Conservation (phyloP, 169 alveolate genomes). For the Cryptosporidium meleagridis region DNA sequence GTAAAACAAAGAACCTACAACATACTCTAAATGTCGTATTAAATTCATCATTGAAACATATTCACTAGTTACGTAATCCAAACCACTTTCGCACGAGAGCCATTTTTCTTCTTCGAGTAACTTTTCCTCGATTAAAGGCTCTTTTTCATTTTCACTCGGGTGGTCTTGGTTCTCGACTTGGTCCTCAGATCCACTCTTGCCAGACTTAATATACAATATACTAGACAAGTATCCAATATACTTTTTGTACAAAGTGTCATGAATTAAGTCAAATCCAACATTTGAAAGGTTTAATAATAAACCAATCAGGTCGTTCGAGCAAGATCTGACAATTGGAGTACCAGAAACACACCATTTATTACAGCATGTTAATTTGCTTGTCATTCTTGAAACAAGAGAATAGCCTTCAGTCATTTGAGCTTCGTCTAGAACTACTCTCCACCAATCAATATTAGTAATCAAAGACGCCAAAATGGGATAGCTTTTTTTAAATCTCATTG, state of each 20-base stretch:
- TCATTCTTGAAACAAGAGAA: slow-evolving; percentile 71
- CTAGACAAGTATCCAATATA: slow-evolving; percentile 8
- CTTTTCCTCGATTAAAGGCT: background rate
- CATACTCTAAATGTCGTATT: slow-evolving; percentile 7
- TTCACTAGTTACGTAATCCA: background rate
- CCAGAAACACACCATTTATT: slow-evolving; percentile 82
- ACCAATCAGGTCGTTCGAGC: slow-evolving; percentile 78
- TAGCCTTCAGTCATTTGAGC: slow-evolving; percentile 82
- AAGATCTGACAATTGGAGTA: slow-evolving; percentile 79
- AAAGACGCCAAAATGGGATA: slow-evolving; percentile 78
- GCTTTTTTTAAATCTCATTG: slow-evolving; percentile 68
- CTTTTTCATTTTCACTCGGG: background rate
- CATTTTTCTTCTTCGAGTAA: background rate
- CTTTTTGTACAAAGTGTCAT: slow-evolving; percentile 11
- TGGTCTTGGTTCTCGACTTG: background rate
- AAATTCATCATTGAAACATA: slow-evolving; percentile 6
- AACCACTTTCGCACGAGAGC: background rate
- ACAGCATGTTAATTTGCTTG: slow-evolving; percentile 18
- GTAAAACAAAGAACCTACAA: slow-evolving; percentile 28
- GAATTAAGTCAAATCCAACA: slow-evolving; percentile 38
- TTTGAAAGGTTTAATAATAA: slow-evolving; percentile 71
- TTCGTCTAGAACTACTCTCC: slow-evolving; percentile 81
- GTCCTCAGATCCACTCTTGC: background rate
- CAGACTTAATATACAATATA: background rate
- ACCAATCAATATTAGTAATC: slow-evolving; percentile 77